These are phyloP conservation scores for Exophiala sp. DNA, from an alignment of 2,329 filamentous ascomycete species.

Conservation along the genomic window DNA sequence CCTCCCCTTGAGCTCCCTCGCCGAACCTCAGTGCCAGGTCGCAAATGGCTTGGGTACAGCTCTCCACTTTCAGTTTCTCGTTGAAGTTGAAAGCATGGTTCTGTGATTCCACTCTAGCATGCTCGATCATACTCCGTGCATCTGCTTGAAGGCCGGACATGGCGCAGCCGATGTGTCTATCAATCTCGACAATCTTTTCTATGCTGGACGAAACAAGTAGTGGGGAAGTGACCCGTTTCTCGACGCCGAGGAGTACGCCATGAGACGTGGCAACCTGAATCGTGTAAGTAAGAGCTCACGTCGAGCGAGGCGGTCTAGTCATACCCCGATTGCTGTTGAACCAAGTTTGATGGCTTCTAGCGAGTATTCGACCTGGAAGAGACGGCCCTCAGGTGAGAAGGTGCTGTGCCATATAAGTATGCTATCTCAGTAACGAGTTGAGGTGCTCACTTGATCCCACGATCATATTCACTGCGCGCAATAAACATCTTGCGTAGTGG, in stretches of 20 bases:
- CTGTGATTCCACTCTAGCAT: conserved; percentile 95
- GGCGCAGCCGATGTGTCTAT: conserved; percentile 96
- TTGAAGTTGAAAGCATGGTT: conserved; percentile 98
- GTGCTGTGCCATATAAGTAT: conserved; percentile 55
- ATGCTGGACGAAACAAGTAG: conserved; percentile 96
- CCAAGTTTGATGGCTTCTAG: conserved; percentile 99
- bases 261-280: conserved; percentile 75
- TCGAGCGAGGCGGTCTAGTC: conserved; percentile 27
- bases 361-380: conserved; percentile 99
- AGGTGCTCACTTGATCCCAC: conserved; percentile 82
- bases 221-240: conserved; percentile 97
- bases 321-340: conserved; percentile 89
- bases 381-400: conserved; percentile 98
- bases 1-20: conserved; percentile 93
- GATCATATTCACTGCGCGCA: conserved; percentile 99
- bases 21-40: conserved; percentile 93
- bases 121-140: conserved; percentile 94
- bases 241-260: conserved; percentile 92
- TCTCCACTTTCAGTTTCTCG: conserved; percentile 90
- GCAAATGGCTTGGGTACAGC: conserved; percentile 97
- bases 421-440: conserved; percentile 14
- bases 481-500: conserved; percentile 70
- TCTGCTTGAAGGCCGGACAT: conserved; percentile 98
- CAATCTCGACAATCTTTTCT: conserved; percentile 99
- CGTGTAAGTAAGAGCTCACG: conserved; percentile 2